phyloP scores from a whole-genome alignment of 140 eudicot species.

The Cichorium intybus region DNA sequence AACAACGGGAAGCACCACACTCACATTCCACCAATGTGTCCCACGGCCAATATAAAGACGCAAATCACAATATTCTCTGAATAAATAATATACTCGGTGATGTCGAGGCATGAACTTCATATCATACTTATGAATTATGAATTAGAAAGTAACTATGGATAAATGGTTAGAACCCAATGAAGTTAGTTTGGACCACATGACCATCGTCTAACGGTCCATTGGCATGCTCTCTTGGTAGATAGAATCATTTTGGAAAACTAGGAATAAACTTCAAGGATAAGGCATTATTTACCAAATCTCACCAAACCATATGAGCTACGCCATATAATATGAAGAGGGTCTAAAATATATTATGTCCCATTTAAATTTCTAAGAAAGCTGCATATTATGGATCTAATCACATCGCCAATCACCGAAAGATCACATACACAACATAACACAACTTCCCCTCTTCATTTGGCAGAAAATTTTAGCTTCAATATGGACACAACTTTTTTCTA shows the following conservation, averaged over 20 bases:
- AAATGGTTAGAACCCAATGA: constrained; percentile 9
- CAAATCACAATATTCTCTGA: too few species aligned
- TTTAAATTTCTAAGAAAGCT: not conserved
- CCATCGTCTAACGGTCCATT: constrained; percentile 11
- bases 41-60: too few species aligned
- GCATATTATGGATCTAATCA: not conserved
- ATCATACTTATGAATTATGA: too few species aligned
- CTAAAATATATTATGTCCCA: not conserved
- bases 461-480: constrained; percentile 41
- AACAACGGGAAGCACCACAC: too few species aligned
- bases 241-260: constrained; percentile 17
- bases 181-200: constrained; percentile 23
- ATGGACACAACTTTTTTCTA: constrained; percentile 47
- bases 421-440: constrained; percentile 54
- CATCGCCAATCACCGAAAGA: constrained; percentile 44
- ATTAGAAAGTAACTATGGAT: constrained; percentile 7
- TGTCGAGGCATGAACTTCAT: too few species aligned
- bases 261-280: constrained; percentile 19
- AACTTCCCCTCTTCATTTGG: constrained; percentile 42
- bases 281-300: constrained; percentile 13
- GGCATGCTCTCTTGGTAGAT: constrained; percentile 8
- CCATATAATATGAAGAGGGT: not conserved
- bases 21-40: too few species aligned
- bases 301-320: not conserved
- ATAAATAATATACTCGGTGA: too few species aligned